Evolutionary conservation across 2,329 filamentous ascomycete species (phyloP), one percentile per base, ranked within the genome.

Genomic region (Rhinocladiella mackenziei): DNA sequence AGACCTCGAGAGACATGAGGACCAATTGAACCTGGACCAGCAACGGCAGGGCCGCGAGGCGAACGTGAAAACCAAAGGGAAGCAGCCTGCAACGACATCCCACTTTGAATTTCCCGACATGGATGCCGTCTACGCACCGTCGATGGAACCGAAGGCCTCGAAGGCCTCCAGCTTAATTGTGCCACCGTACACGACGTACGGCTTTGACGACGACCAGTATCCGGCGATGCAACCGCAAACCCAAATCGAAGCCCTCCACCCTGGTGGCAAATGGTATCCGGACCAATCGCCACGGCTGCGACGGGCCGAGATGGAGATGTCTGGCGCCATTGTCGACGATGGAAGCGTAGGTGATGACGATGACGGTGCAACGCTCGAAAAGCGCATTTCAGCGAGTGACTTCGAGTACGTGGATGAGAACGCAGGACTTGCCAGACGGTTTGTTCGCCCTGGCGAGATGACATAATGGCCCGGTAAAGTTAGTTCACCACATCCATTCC

Each of bases 211-310:
- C 13, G 52, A 50, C 32, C 23, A 45, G 18, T 51, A 50, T 15
- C 44, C 39, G 7, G 26, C 32, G n/a, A 36, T 28, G 29, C 23
- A 32, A 20, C 47, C 49, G 8, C 49, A 48, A 14, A 46, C 15
- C 5, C 50, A 53, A 20, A 39, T 46, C 17, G 68, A 72, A 53
- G 62, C 69, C 42, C 58, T 73, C 45, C 70, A 73, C 53, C 70
- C 70, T 13, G 70, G 70, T 43, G 70, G 70, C 11, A 62, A 55
- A 44, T 65, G 64, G 48, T 73, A 73, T 48, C 70, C 70, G 4
- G 63, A 62, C 45, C 49, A 53, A 28, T 43, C 35, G 13, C 50
- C 54, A 11, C 39, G 34, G 11, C 38, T 43, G 14, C 28, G 20
- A 5, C 34, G 35, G 3, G 43, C 37, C 10, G 25, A 36, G 7